Base-by-base conservation (phyloP, 2,329 filamentous ascomycete genomes). In the Mollisia scopiformis region DNA sequence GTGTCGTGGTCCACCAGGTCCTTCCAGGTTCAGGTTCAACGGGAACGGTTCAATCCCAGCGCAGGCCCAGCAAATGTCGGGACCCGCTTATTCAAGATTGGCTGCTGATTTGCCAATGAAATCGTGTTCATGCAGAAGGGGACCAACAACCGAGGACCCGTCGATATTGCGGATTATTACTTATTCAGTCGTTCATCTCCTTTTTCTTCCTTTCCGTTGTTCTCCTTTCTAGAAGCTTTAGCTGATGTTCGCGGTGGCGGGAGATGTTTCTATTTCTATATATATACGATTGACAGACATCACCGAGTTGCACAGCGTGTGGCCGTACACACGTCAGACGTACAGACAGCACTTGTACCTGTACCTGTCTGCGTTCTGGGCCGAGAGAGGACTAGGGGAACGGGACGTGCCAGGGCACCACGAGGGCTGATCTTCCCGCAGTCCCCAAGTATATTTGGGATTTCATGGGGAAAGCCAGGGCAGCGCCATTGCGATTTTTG, bases 31-130 rank as follows among this genome's bases (percentile, higher is more conserved):
- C 16, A 7, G 14, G 16, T 41, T 21, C 37, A 25, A 6, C 39
- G 39, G 13, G 43, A 28, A 14, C 28, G 21, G 43, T 25, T 21
- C 8, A 13, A 10, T 16, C 10, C 3, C 7, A 6, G 23, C 14
- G 21, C 14, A n/a, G 37, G 37, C 31, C 31, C 11, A 14, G 31
- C 11, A 2, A 14, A 4, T 21, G 39, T 10, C 10, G 39, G 39
- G 33, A 37, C n/a, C n/a, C 16, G n/a, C n/a, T 19, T 21, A n/a
- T 19, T 19, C 4, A 19, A 43, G 39, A 43, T 47, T 25, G 23
- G 14, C 33, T 46, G 55, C n/a, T 46, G 55, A 51, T 57, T 57
- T 41, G 55, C 39, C 25, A 28, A 54, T 39, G 56, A 62, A 46
- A 62, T 59, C 49, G 49, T 52, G 13, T n/a, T 27, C 16, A 47